Conservation (phyloP, 805 yeast species). For the Wickerhamomyces strasburgensis region DNA sequence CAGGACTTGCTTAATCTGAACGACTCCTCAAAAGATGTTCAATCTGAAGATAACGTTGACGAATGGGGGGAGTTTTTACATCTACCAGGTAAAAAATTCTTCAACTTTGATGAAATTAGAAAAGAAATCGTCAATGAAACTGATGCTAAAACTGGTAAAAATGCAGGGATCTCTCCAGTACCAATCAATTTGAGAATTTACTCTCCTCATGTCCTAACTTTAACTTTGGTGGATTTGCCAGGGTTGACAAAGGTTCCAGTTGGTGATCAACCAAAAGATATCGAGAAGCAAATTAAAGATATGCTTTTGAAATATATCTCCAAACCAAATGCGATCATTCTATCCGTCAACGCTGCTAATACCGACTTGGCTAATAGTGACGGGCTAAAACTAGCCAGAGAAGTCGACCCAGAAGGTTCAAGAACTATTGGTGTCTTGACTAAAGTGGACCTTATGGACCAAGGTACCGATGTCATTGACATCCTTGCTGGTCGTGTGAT, state of each 20-base stretch:
- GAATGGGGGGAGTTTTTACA: conserved; percentile 99
- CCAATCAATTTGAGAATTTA: conserved; percentile 92
- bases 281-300: conserved; percentile 89
- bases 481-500: conserved; percentile 93
- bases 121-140: conserved; percentile 89
- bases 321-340: conserved; percentile 89
- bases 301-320: conserved; percentile 90
- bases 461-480: conserved; percentile 95
- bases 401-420: conserved; percentile 94
- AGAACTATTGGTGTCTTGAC: conserved; percentile 97
- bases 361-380: conserved; percentile 97
- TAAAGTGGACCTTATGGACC: conserved; percentile 95
- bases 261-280: conserved; percentile 98
- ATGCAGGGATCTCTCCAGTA: conserved; percentile 83
- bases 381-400: conserved; percentile 92
- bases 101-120: conserved; percentile 84
- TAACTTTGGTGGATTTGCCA: conserved; percentile 94
- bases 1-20: conserved; percentile 32
- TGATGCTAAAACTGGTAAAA: conserved; percentile 73
- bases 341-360: conserved; percentile 94
- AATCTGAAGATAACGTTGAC: conserved; percentile 62
- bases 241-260: conserved; percentile 98
- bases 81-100: conserved; percentile 81
- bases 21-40: conserved; percentile 36
- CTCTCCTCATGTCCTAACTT: conserved; percentile 90